Evolutionary conservation across 805 yeast genomes (phyloP).

Genomic region (Wickerhamiella dianesei): DNA sequence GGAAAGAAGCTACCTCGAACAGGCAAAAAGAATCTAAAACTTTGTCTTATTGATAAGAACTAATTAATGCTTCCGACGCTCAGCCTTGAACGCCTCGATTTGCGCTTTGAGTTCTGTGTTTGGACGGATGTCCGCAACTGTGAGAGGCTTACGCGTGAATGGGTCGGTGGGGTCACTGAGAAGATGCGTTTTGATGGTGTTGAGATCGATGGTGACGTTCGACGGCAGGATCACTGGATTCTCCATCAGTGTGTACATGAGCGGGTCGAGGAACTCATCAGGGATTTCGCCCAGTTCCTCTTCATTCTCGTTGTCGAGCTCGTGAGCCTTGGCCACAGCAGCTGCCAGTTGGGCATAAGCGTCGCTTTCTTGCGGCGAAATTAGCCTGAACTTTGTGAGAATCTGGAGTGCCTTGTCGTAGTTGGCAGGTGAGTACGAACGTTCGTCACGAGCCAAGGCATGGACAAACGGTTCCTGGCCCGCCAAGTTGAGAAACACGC

Average conservation of each 20-base stretch:
- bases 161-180: constrained; percentile 95
- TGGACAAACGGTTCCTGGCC: constrained; percentile 48
- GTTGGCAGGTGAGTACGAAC: constrained; percentile 60
- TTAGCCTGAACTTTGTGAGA: constrained; percentile 40
- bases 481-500: constrained; percentile 63
- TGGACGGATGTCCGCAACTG: constrained; percentile 74
- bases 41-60: no score
- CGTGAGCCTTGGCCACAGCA: constrained; percentile 16
- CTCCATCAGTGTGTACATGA: constrained; percentile 90
- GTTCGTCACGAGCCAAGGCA: constrained; percentile 82
- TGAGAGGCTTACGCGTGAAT: constrained; percentile 84
- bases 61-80: constrained; percentile 17
- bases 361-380: constrained; percentile 41
- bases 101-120: constrained; percentile 52
- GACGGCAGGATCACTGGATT: constrained; percentile 96
- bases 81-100: constrained; percentile 43
- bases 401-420: constrained; percentile 62
- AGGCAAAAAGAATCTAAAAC: background rate
- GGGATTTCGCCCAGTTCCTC: constrained; percentile 85
- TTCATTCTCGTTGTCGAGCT: constrained; percentile 64
- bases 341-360: constrained; percentile 58
- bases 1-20: no score
- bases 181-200: constrained; percentile 86
- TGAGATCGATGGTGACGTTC: constrained; percentile 68
- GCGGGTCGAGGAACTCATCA: constrained; percentile 91